phyloP scores from a whole-genome alignment of 2,329 filamentous ascomycete genomes.

The Paracamarosporium sp. region DNA sequence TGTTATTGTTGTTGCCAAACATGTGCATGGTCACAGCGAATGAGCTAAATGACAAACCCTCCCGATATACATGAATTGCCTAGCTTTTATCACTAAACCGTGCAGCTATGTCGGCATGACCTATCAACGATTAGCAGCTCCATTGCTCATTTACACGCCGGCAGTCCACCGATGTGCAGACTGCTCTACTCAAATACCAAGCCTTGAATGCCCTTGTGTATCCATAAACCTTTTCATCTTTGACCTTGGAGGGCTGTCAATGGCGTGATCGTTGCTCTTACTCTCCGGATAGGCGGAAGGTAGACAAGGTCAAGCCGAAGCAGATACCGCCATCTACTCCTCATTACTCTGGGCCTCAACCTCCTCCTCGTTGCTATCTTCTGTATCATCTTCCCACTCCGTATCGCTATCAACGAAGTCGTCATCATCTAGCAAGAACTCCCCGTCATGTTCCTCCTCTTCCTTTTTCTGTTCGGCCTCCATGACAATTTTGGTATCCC shows the following conservation, averaged over 20 bases:
- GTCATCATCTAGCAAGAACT: conserved; percentile 8
- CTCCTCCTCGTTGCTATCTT: background rate
- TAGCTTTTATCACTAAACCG: no score
- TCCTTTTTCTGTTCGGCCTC: conserved; percentile 9
- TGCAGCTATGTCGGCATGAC: no score
- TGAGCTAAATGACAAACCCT: no score
- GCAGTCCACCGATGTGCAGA: no score
- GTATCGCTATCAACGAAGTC: conserved; percentile 14
- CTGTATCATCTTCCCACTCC: conserved; percentile 4
- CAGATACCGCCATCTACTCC: background rate
- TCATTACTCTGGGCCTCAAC: background rate
- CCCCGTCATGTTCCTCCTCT: background rate
- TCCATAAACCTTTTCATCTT: background rate
- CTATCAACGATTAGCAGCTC: no score
- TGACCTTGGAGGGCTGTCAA: background rate
- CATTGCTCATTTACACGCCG: no score
- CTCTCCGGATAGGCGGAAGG: background rate
- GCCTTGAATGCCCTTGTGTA: no score
- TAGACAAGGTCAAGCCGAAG: background rate
- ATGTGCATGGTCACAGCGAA: background rate
- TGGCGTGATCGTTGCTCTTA: background rate
- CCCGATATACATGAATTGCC: no score
- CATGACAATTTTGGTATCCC: conserved; percentile 11
- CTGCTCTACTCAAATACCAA: no score
- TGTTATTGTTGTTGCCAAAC: conserved; percentile 48